Conservation (phyloP, 2,329 filamentous ascomycete species). For the Aspergillus novoparasiticus region DNA sequence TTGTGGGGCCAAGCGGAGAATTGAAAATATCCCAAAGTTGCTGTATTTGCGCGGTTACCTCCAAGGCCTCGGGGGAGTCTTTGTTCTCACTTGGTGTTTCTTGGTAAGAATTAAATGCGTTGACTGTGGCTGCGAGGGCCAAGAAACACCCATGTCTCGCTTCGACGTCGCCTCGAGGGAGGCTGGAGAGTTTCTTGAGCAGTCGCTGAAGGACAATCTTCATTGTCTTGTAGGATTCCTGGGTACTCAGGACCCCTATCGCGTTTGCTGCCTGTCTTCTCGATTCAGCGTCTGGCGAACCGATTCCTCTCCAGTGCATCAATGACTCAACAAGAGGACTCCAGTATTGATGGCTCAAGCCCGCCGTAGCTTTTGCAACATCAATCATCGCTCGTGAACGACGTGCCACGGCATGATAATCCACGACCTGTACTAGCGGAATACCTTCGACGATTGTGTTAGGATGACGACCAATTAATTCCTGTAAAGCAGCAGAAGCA, state of each 20-base stretch:
- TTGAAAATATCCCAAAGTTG: constrained; percentile 43
- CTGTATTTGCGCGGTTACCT: constrained; percentile 32
- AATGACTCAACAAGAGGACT: constrained; percentile 70
- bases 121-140: constrained; percentile 41
- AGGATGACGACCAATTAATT: constrained; percentile 89
- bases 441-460: constrained; percentile 83
- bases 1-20: constrained; percentile 34
- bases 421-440: constrained; percentile 80
- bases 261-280: constrained; percentile 71
- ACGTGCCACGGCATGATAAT: constrained; percentile 92
- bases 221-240: constrained; percentile 35
- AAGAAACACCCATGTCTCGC: constrained; percentile 49
- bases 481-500: constrained; percentile 89
- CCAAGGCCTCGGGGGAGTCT: constrained; percentile 25
- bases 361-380: constrained; percentile 70
- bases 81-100: constrained; percentile 19
- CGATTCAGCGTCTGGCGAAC: constrained; percentile 73
- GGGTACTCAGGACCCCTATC: constrained; percentile 57
- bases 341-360: constrained; percentile 67
- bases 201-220: constrained; percentile 35
- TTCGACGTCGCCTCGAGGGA: constrained; percentile 44
- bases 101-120: constrained; percentile 32
- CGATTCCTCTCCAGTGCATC: constrained; percentile 85
- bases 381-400: constrained; percentile 78
- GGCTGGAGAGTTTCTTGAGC: constrained; percentile 36